A percentile compares a stretch with the other conserved stretches of the same genome.
Conservation (phyloP, 306 rosid species). For the Fragaria iinumae region DNA sequence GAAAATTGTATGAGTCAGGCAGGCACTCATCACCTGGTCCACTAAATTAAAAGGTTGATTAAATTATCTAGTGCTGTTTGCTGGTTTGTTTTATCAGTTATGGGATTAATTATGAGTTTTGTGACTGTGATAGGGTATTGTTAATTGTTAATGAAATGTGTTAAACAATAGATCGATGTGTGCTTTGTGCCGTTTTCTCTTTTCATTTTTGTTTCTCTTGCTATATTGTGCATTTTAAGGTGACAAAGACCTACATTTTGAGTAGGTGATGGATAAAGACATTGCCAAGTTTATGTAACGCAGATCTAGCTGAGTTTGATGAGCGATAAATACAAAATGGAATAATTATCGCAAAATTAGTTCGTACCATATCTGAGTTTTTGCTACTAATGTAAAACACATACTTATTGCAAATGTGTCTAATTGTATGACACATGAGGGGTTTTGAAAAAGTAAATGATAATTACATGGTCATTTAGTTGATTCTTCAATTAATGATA, state of each 20-base stretch:
- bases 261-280: neutral
- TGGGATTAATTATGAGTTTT: neutral
- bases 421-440: too few relatives aligned
- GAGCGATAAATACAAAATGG: too few relatives aligned
- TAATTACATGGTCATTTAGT: too few relatives aligned
- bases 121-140: neutral
- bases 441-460: too few relatives aligned
- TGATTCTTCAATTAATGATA: too few relatives aligned
- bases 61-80: neutral
- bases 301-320: neutral
- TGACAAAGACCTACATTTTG: too few relatives aligned
- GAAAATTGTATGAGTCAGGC: neutral
- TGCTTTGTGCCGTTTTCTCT: neutral
- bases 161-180: neutral
- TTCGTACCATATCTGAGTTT: too few relatives aligned
- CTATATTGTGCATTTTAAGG: neutral
- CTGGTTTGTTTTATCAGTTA: neutral
- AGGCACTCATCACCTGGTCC: neutral
- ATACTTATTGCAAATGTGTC: too few relatives aligned
- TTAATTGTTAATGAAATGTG: neutral
- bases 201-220: neutral
- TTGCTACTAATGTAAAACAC: too few relatives aligned
- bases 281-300: neutral
- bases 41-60: neutral
- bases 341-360: too few relatives aligned